Evolutionary conservation across 257 asterid genomes (phyloP), one percentile per base, ranked within the genome.

Genomic region (Forsythia suspensa): DNA sequence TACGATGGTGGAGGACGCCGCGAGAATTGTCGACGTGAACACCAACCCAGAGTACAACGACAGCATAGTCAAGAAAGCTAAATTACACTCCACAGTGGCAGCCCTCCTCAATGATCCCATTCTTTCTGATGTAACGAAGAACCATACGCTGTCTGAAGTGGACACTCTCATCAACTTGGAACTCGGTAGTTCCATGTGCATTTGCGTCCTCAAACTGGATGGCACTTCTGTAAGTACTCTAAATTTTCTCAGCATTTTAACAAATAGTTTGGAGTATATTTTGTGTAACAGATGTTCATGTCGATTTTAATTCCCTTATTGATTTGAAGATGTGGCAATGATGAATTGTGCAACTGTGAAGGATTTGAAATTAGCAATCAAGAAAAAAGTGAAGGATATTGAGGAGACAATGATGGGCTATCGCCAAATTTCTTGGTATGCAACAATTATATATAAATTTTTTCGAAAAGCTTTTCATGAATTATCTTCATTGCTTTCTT

Each of bases 131-230:
- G 91, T 95, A 34, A 97, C 99, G 9, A 95, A 86, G 73, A 86
- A 89, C 29, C 97, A 94, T 34, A 77, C 88, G 11, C 85, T 95
- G 6, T 79, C 93, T 3, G 98, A 95, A 57, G 98, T 95, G 48
- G 98, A 93, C 82, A 93, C 97, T 37, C 97, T 95, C 70, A 87
- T 95, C 81, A 93, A 88, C 86, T 83, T 92, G 88, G 97, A 95
- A 84, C 92, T 93, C 73, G 99, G 99, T 78, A 93, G 99, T 80
- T 98, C 98, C 67, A 95, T 91, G 99, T 96, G 97, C 48, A 83
- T 93, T 82, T 74, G 93, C 21, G 85, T 95, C 76, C 90, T 85
- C 66, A 93, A 89, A 84, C 55, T 91, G 88, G 98, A 95, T 51
- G 86, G 79, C 42, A 83, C 92, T 18, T 85, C 86, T 34, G 75